Conservation (phyloP, 768 basidiomycete genomes). For the Russula abietina region DNA sequence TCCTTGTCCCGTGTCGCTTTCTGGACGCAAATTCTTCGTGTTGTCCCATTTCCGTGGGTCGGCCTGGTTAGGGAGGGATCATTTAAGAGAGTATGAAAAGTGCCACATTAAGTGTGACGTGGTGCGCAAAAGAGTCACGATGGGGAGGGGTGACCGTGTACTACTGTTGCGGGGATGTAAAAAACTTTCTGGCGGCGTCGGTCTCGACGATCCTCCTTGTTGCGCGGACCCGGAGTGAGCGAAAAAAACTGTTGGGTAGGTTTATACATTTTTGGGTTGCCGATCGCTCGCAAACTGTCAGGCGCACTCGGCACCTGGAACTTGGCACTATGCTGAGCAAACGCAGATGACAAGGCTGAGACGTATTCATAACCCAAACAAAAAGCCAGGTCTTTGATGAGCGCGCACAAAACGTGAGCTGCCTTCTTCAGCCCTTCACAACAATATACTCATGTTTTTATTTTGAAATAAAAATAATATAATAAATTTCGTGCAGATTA, state of each 20-base stretch:
- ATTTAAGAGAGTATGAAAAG: neutral
- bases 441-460: neutral
- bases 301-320: conserved; percentile 19
- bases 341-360: conserved; percentile 5
- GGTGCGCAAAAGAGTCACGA: neutral
- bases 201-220: conserved; percentile 18
- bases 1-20: conserved; percentile 12
- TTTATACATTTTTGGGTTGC: conserved; percentile 25
- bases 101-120: neutral
- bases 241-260: conserved; percentile 16
- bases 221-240: conserved; percentile 7
- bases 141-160: neutral
- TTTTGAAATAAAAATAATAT: neutral
- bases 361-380: neutral
- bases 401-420: neutral
- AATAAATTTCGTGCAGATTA: neutral
- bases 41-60: neutral
- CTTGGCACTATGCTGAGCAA: conserved; percentile 14
- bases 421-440: conserved; percentile 17
- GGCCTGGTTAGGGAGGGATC: neutral
- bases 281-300: conserved; percentile 23
- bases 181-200: conserved; percentile 14
- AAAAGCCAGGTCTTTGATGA: neutral
- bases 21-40: neutral
- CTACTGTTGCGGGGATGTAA: neutral